phyloP scores from a whole-genome alignment of 345 rosid genomes.

The Firmiana major region DNA sequence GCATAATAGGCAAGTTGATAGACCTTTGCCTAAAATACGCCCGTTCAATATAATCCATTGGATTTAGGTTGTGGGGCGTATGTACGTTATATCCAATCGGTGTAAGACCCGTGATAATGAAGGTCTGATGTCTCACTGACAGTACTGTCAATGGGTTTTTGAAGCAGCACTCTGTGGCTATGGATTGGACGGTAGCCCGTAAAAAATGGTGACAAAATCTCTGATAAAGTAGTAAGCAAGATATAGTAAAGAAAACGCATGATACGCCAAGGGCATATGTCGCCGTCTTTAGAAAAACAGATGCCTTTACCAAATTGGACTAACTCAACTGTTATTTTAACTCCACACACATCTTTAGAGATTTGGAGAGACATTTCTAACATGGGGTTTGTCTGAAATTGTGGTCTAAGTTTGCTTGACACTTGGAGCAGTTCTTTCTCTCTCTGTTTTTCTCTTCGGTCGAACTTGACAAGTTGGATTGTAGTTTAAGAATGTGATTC shows the following conservation, averaged over 20 bases:
- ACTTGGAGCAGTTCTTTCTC: neutral
- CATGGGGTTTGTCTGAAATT: neutral
- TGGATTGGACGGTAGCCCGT: constrained; percentile 6
- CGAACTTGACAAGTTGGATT: neutral
- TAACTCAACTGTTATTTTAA: neutral
- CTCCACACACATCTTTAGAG: neutral
- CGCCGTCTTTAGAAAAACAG: neutral
- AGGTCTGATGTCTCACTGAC: neutral
- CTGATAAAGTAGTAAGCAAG: neutral
- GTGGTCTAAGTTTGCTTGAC: constrained; percentile 1
- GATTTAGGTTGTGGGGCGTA: neutral
- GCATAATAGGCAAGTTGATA: neutral
- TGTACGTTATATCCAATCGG: neutral
- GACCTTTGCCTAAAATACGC: constrained; percentile 1
- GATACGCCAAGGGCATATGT: neutral
- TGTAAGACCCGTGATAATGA: neutral
- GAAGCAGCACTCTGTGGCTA: neutral
- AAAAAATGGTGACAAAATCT: neutral
- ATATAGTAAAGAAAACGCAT: neutral
- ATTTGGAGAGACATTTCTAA: neutral
- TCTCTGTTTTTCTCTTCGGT: neutral
- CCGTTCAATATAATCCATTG: neutral
- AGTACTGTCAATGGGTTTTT: neutral
- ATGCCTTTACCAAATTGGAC: neutral
- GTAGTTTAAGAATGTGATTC: neutral